phyloP scores from a whole-genome alignment of 2,329 filamentous ascomycete genomes.

The Neonectria neomacrospora region DNA sequence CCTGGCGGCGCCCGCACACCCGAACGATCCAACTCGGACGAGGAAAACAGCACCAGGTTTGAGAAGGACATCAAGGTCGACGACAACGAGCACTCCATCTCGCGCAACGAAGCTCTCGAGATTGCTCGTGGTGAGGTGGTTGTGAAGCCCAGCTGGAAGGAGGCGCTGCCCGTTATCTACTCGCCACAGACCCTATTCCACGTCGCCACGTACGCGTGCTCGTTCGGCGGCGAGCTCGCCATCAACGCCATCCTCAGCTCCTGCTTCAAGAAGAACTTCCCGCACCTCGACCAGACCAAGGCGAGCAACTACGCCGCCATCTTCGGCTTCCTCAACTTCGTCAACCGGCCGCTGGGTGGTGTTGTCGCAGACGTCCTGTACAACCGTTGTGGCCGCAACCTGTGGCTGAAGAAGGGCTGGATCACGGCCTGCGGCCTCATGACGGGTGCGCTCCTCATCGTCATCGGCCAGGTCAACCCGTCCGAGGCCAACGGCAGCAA shows the following conservation, averaged over 20 bases:
- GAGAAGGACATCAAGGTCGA: constrained; percentile 50
- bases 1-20: constrained; percentile 60
- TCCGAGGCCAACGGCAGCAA: constrained; percentile 56
- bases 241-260: constrained; percentile 69
- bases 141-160: constrained; percentile 65
- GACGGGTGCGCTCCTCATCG: constrained; percentile 69
- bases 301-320: constrained; percentile 74
- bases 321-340: constrained; percentile 79
- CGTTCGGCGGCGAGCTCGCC: constrained; percentile 71
- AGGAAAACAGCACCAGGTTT: constrained; percentile 49
- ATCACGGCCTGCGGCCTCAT: constrained; percentile 64
- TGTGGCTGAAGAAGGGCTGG: constrained; percentile 60
- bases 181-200: constrained; percentile 67
- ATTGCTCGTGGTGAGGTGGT: constrained; percentile 64
- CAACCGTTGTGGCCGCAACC: constrained; percentile 48
- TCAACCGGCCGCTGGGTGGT: constrained; percentile 75
- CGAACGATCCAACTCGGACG: constrained; percentile 50
- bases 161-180: constrained; percentile 57
- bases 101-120: constrained; percentile 63
- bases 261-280: constrained; percentile 71
- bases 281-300: constrained; percentile 64
- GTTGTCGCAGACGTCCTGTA: constrained; percentile 64
- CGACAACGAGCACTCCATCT: constrained; percentile 60
- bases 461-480: constrained; percentile 73
- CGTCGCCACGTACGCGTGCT: constrained; percentile 68